Evolutionary conservation across 495 filamentous ascomycete genomes (phyloP).

Genomic region (Lepraria neglecta): DNA sequence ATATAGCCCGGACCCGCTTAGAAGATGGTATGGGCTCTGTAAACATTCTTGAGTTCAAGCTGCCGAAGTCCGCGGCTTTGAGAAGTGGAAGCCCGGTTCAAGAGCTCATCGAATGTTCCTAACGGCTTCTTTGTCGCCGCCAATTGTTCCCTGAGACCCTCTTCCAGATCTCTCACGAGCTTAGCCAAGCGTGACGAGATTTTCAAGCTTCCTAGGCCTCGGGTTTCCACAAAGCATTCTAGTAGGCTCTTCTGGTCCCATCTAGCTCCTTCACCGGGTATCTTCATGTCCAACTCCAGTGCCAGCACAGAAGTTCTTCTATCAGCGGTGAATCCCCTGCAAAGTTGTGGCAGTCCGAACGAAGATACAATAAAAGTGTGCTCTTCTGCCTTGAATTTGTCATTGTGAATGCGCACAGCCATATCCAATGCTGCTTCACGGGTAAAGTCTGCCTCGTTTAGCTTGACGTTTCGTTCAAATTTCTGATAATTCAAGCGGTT

Average conservation of each 20-base stretch:
- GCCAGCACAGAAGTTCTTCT: background rate
- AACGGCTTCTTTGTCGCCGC: background rate
- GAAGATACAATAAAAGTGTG: background rate
- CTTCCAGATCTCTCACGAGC: background rate
- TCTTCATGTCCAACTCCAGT: background rate
- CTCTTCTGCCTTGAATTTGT: too few relatives aligned
- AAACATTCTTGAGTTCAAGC: background rate
- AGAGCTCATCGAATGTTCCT: background rate
- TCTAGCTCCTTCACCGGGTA: background rate
- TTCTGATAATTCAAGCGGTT: background rate
- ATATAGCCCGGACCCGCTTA: background rate
- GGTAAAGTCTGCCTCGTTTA: background rate
- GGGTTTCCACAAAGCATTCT: constrained; percentile 5
- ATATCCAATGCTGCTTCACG: background rate
- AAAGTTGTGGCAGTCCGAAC: background rate
- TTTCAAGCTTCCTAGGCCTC: background rate
- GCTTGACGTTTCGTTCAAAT: background rate
- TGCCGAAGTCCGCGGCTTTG: background rate
- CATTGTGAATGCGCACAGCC: background rate
- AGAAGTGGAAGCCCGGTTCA: background rate
- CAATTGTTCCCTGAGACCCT: background rate
- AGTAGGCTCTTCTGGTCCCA: constrained; percentile 5
- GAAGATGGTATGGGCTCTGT: background rate
- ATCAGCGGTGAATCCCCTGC: background rate
- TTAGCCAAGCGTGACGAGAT: background rate